Evolutionary conservation across 1,284 basidiomycete species (phyloP), one percentile per base, ranked within the genome.

Genomic region (Fomitopsis pinicola): DNA sequence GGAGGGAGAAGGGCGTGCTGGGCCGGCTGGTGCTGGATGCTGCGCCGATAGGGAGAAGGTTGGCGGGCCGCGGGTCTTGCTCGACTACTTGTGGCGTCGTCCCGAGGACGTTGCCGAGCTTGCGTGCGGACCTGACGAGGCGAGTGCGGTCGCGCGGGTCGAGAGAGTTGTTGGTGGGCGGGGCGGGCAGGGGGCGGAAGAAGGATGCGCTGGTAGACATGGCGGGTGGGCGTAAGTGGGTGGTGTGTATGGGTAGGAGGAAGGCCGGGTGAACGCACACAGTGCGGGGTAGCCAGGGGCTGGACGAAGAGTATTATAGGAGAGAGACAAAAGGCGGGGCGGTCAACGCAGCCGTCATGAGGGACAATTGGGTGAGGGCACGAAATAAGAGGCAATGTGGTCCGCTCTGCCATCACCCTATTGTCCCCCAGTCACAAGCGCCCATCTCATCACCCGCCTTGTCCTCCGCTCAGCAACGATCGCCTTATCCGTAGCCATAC

Each of bases 111-210:
- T 78, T 76, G 19, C 78, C 82, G 44, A 87, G 77, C 67, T 88
- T 88, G 63, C 83, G 77, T 1, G 85, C 80, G 0, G 86, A 84
- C 54, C 82, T 81, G 46, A 87, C 75, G 28, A 86, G 79, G 57
- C 83, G 82, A 6, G 76, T 67, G 15, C 84, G 83, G 62, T 86
- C 78, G 48, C 75, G 72, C 0, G 75, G 69, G 56, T 79, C 75
- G 42, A 87, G 80, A 19, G 66, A 72, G 69, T 86, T 85, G 58
- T 74, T 71, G 7, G 84, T 85, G 0, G 81, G 69, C 6, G 80
- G 75, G 33, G 35, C 15, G 22, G 55, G 46, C n/a, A 45, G 19
- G 28, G 55, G 40, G n/a, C 22, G 33, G 17, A 42, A 17, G 52
- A 42, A 19, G 52, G 59, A 30, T 14, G 26, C 19, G 19, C 40